These are phyloP conservation scores for Carnegiea gigantea DNA, from an alignment of 179 eudicot genomes.

Conservation along the genomic window DNA sequence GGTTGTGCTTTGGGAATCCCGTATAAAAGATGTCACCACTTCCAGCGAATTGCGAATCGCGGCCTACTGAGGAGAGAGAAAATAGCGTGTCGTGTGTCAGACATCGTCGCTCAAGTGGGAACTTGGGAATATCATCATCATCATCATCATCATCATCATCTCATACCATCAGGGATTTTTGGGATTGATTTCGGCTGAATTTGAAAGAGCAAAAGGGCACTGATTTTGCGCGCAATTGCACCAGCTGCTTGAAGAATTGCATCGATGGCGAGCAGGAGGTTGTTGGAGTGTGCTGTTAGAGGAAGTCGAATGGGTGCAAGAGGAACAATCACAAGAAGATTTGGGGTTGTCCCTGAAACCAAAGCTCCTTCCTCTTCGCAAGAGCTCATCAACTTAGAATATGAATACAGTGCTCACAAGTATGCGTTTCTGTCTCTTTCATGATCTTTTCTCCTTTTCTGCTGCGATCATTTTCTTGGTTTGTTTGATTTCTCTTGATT, in stretches of 20 bases:
- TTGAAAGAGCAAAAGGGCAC: not conserved
- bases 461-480: not conserved
- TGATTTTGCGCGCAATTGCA: not conserved
- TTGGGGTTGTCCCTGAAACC: slow-evolving; percentile 32
- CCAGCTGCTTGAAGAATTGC: not conserved
- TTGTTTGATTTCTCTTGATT: not conserved
- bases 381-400: slow-evolving; percentile 39
- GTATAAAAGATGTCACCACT: not conserved
- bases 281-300: slow-evolving; percentile 24
- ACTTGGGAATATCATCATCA: not conserved
- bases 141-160: not conserved
- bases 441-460: not conserved
- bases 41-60: not conserved
- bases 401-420: slow-evolving; percentile 45
- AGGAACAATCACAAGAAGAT: slow-evolving; percentile 17
- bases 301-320: slow-evolving; percentile 15
- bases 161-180: not conserved
- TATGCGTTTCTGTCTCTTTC: slow-evolving; percentile 10
- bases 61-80: not conserved
- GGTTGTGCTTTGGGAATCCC: not conserved
- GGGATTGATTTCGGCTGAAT: not conserved
- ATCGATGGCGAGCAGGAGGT: slow-evolving; percentile 34
- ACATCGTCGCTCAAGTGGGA: not conserved
- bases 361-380: slow-evolving; percentile 25
- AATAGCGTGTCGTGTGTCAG: not conserved